A percentile compares a stretch with the other conserved stretches of the same genome.
Evolutionary conservation across 345 rosid species (phyloP).

Genomic region (Linum tenue): DNA sequence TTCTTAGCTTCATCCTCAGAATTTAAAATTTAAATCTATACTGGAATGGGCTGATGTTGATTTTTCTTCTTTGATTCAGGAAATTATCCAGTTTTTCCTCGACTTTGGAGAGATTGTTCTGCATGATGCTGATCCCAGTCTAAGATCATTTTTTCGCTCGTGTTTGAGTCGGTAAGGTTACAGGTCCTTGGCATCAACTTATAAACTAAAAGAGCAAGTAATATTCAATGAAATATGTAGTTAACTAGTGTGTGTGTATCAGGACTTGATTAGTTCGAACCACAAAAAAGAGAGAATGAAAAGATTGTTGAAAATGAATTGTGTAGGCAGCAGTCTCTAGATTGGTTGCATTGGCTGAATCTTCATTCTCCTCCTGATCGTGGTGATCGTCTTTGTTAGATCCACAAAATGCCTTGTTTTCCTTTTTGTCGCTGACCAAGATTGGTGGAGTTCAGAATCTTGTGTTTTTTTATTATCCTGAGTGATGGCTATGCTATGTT

Average conservation of each 20-base stretch:
- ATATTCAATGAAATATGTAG: not conserved
- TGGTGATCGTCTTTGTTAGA: not conserved
- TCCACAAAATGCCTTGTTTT: not conserved
- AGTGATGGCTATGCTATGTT: not conserved
- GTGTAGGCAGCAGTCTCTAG: not conserved
- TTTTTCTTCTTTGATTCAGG: slow-evolving; percentile 29
- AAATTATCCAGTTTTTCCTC: slow-evolving; percentile 75
- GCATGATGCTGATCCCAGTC: slow-evolving; percentile 87
- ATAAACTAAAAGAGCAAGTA: not conserved
- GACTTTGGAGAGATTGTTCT: slow-evolving; percentile 81
- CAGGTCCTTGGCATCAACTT: not conserved
- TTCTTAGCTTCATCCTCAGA: too few relatives aligned
- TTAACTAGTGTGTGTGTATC: not conserved
- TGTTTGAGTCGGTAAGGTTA: slow-evolving; percentile 79
- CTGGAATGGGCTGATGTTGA: not conserved
- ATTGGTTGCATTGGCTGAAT: not conserved
- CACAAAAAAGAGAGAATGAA: not conserved
- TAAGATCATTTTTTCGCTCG: slow-evolving; percentile 59
- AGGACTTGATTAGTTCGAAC: not conserved
- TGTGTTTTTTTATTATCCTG: not conserved
- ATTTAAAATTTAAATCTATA: too few relatives aligned
- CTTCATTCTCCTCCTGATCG: not conserved
- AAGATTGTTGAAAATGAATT: not conserved
- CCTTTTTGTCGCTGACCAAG: not conserved
- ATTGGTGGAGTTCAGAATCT: not conserved